Base-by-base conservation (phyloP, 2,329 filamentous ascomycete species). In the Mycogone perniciosa region DNA sequence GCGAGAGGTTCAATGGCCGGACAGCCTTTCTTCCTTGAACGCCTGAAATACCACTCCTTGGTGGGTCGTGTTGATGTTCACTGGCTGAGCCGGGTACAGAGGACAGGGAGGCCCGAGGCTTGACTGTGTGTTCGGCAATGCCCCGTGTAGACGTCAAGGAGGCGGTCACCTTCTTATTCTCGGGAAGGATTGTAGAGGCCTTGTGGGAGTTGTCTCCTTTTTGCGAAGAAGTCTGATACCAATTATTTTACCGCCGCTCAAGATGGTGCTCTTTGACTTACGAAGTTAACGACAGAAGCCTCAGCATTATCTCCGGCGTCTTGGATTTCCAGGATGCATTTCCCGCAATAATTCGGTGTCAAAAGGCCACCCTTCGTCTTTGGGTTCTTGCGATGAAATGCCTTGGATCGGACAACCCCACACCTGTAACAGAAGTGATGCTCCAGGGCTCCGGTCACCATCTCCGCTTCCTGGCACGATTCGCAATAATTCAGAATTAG, bases 351-450 rank as follows among this genome's bases (percentile, higher is more conserved):
- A 42, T 69, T 70, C 10, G 58, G 61, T 7, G 64, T 49, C 11
- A 68, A 52, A 2, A 59, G 50, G 26, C 60, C 56, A 6, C 63
- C 66, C 20, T 59, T 53, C 2, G 54, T 42, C 8, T 55, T 50
- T 3, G 59, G 57, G 31, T 62, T 46, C 6, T 44, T 48, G 4
- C 54, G 48, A 5, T 64, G 61, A 44, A 62, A 64, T 4, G 39
- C 43, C 31, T 57, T 62, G 10, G 62, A 64, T 37, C 62, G 50
- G 4, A 54, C 61, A 26, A 55, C 53, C 6, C 62, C 62, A 39
- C 62, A 64, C 8, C 62, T 56, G n/a, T 58, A 71, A 58, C 76
- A 79, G 20, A 76, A 68, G 48, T 74, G 72, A 35, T 63, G 31
- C 7, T 60, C 55, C 7, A 58, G 54, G 31, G 62, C 44, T 1